A percentile compares a stretch with the other conserved stretches of the same genome.
Evolutionary conservation across 805 yeast genomes (phyloP).

Genomic region (Schwanniomyces polymorphus): DNA sequence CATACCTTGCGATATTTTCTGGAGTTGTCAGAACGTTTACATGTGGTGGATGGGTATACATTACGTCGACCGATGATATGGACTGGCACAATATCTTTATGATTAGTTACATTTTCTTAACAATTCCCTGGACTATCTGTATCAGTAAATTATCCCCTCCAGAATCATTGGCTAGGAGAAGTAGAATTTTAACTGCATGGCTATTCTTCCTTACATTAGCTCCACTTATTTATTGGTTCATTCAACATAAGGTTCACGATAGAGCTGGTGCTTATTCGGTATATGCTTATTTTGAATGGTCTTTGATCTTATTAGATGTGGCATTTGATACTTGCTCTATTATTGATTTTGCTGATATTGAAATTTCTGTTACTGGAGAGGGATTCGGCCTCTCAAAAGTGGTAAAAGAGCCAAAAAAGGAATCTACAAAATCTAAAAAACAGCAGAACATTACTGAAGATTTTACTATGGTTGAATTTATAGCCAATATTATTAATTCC

Average conservation of each 20-base stretch:
- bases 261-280: constrained; percentile 93
- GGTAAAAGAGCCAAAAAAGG: constrained; percentile 6
- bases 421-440: constrained; percentile 1
- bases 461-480: constrained; percentile 35
- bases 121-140: constrained; percentile 86
- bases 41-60: constrained; percentile 98
- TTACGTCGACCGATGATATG: constrained; percentile 95
- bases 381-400: constrained; percentile 17
- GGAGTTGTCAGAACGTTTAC: constrained; percentile 91
- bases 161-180: constrained; percentile 46
- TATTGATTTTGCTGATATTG: constrained; percentile 65
- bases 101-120: constrained; percentile 85
- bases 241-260: constrained; percentile 87
- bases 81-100: constrained; percentile 94
- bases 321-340: constrained; percentile 81
- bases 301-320: constrained; percentile 77
- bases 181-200: constrained; percentile 51
- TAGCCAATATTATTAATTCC: constrained; percentile 57
- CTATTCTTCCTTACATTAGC: constrained; percentile 71
- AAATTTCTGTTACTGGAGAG: constrained; percentile 40
- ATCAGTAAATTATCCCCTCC: constrained; percentile 53
- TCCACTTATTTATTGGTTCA: constrained; percentile 85
- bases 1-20: constrained; percentile 45
- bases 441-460: constrained; percentile 16
- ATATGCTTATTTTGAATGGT: constrained; percentile 95